Evolutionary conservation across 257 asterid species (phyloP).

Genomic region (Orobanche coerulescens): DNA sequence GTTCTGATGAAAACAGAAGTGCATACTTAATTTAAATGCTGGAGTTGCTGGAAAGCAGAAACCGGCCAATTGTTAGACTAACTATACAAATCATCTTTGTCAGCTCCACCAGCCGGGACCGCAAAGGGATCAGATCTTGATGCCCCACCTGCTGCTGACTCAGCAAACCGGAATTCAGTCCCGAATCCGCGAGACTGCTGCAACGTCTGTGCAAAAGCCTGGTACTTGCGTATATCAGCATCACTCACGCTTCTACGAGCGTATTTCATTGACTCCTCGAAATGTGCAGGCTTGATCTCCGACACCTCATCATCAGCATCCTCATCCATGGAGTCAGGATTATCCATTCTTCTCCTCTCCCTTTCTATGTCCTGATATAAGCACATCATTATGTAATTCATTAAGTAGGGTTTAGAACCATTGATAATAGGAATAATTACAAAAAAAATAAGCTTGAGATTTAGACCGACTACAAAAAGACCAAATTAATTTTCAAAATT

Average conservation of each 20-base stretch:
- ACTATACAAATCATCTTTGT: conserved; percentile 51
- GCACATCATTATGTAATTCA: background rate
- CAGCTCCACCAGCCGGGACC: conserved; percentile 39
- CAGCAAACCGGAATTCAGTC: conserved; percentile 42
- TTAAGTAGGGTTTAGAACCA: background rate
- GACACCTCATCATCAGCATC: conserved; percentile 46
- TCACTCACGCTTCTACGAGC: conserved; percentile 63
- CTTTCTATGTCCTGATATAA: conserved; percentile 46
- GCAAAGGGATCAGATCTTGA: conserved; percentile 45
- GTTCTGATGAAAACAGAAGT: background rate
- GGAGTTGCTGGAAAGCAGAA: conserved; percentile 5
- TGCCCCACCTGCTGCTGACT: conserved; percentile 26
- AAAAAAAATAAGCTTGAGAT: background rate
- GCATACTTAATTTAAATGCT: conserved; percentile 10
- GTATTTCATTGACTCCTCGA: conserved; percentile 63
- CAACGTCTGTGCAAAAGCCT: conserved; percentile 60
- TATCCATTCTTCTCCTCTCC: conserved; percentile 38
- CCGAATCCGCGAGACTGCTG: conserved; percentile 64
- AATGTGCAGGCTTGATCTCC: conserved; percentile 49
- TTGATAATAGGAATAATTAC: background rate
- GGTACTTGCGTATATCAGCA: conserved; percentile 55
- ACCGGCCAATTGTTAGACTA: conserved; percentile 12
- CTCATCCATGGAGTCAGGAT: conserved; percentile 58
- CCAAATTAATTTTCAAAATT: no score
- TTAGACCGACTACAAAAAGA: no score